A percentile compares a stretch with the other conserved stretches of the same genome.
Conservation (phyloP, 2,329 filamentous ascomycete species). For the Talaromyces sp. region DNA sequence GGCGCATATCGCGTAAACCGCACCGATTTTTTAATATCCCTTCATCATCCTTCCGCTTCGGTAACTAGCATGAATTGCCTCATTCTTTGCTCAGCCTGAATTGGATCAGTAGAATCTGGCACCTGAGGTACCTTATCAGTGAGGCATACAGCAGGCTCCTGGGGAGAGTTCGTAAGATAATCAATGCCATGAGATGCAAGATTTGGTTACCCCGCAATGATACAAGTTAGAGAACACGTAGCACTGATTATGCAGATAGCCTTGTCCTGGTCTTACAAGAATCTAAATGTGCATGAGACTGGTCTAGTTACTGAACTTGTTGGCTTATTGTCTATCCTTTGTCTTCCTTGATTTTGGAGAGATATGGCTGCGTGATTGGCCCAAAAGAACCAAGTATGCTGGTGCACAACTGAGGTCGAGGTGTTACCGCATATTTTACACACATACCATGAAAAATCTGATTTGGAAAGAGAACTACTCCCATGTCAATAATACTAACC, state of each 20-base stretch:
- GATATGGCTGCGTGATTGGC: too few relatives aligned
- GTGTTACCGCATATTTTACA: too few relatives aligned
- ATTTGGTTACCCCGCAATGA: neutral
- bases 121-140: neutral
- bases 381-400: slow-evolving; percentile 14
- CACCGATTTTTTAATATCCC: neutral
- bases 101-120: neutral
- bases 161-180: neutral
- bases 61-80: neutral
- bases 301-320: neutral
- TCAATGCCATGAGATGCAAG: neutral
- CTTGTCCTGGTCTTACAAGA: neutral
- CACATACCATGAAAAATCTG: too few relatives aligned
- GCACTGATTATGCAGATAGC: neutral
- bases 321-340: neutral
- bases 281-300: neutral
- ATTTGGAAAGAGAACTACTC: too few relatives aligned
- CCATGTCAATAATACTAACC: too few relatives aligned
- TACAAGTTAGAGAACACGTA: neutral
- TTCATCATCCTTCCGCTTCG: too few relatives aligned
- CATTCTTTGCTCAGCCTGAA: neutral
- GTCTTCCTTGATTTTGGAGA: too few relatives aligned
- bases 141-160: neutral
- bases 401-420: too few relatives aligned
- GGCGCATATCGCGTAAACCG: neutral